A percentile compares a stretch with the other conserved stretches of the same genome.
phyloP scores from a whole-genome alignment of 1,284 basidiomycete genomes.

The Hemileia vastatrix region DNA sequence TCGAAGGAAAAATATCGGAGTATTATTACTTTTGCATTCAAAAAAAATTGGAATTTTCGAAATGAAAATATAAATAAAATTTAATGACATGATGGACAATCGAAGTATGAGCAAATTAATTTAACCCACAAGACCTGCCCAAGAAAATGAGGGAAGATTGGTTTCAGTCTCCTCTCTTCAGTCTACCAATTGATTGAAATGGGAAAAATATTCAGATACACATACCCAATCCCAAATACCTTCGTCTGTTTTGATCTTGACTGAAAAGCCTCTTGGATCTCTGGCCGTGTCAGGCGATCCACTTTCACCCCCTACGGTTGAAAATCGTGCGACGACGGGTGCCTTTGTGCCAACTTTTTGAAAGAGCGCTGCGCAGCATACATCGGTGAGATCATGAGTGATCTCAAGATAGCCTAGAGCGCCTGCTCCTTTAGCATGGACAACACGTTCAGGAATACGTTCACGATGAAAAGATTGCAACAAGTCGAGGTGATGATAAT shows the following conservation, averaged over 20 bases:
- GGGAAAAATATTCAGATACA: too few species aligned
- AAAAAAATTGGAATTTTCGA: too few species aligned
- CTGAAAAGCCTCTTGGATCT: constrained; percentile 81
- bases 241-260: constrained; percentile 81
- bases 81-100: too few species aligned
- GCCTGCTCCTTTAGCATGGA: constrained; percentile 22
- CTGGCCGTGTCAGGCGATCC: constrained; percentile 83
- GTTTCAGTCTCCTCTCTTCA: too few species aligned
- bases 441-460: constrained; percentile 40
- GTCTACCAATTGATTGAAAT: too few species aligned
- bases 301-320: constrained; percentile 57
- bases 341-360: constrained; percentile 60
- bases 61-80: too few species aligned
- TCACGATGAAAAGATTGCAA: constrained; percentile 32
- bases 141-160: too few species aligned
- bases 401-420: constrained; percentile 19
- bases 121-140: too few species aligned
- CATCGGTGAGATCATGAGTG: constrained; percentile 69
- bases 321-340: constrained; percentile 46
- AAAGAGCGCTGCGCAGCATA: constrained; percentile 66
- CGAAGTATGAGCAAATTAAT: too few species aligned
- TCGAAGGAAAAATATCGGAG: constrained; percentile 76
- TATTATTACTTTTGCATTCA: too few species aligned
- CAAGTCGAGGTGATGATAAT: constrained; percentile 30
- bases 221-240: constrained; percentile 79